phyloP scores from a whole-genome alignment of 257 asterid genomes.

The Lithospermum erythrorhizon region DNA sequence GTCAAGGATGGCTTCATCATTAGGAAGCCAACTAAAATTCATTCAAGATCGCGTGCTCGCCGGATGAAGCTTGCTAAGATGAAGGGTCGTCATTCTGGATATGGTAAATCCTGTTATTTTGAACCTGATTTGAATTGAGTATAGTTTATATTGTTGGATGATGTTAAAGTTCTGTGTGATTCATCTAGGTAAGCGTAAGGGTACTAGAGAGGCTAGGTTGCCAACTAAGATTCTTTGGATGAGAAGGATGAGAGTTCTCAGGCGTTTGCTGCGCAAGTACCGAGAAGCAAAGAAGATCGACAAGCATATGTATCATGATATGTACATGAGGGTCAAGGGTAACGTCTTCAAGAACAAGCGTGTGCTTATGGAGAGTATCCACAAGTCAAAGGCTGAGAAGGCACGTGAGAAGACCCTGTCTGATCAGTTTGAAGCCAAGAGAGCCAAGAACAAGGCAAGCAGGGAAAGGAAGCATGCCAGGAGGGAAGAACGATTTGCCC shows the following conservation, averaged over 20 bases:
- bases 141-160: neutral
- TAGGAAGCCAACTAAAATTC: neutral
- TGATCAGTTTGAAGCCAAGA: neutral
- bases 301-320: neutral
- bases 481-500: neutral
- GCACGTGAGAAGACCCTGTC: neutral
- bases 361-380: neutral
- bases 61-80: neutral
- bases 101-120: neutral
- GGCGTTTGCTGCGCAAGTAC: neutral
- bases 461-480: neutral
- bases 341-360: neutral
- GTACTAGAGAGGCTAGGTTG: neutral
- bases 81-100: neutral
- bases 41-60: neutral
- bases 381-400: neutral
- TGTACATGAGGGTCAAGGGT: neutral
- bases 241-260: neutral
- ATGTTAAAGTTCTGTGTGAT: neutral
- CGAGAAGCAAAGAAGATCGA: neutral
- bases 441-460: neutral
- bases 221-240: neutral
- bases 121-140: neutral
- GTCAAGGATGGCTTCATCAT: neutral
- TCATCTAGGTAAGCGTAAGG: neutral